Evolutionary conservation across 352 stramenopile species (phyloP).

Genomic region (Pythium myriotylum): DNA sequence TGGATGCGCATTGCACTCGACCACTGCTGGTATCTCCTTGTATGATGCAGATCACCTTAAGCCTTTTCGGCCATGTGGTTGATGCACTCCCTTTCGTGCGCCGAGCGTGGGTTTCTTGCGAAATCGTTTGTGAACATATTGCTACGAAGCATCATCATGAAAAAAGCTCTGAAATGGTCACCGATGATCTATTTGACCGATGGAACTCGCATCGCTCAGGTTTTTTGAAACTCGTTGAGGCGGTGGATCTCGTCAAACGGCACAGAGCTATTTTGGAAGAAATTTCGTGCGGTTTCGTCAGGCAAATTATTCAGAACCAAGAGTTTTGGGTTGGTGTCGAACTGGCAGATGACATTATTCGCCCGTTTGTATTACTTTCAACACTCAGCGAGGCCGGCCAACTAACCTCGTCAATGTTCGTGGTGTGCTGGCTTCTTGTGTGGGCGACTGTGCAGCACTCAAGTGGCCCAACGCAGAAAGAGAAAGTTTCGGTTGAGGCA

Average conservation of each 20-base stretch:
- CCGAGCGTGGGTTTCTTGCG: slow-evolving; percentile 10
- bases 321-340: slow-evolving; percentile 33
- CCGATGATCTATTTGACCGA: no score
- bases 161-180: background rate
- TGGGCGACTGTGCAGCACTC: slow-evolving; percentile 19
- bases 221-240: no score
- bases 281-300: background rate
- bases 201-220: no score
- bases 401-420: slow-evolving; percentile 32
- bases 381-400: slow-evolving; percentile 34
- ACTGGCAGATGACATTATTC: slow-evolving; percentile 21
- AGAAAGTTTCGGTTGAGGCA: slow-evolving; percentile 28
- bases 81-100: background rate
- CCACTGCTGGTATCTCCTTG: slow-evolving; percentile 27
- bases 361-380: slow-evolving; percentile 30
- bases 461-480: slow-evolving; percentile 11
- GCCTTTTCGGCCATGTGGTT: slow-evolving; percentile 7
- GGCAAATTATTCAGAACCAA: slow-evolving; percentile 7
- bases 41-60: slow-evolving; percentile 34
- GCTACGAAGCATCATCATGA: background rate
- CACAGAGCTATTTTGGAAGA: no score
- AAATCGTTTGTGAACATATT: slow-evolving; percentile 5
- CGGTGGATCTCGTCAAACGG: no score
- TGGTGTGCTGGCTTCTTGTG: slow-evolving; percentile 36
- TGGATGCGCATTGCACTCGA: background rate